A percentile compares a stretch with the other conserved stretches of the same genome.
Evolutionary conservation across 495 filamentous ascomycete genomes (phyloP).

Genomic region (Hypoxylon fragiforme): DNA sequence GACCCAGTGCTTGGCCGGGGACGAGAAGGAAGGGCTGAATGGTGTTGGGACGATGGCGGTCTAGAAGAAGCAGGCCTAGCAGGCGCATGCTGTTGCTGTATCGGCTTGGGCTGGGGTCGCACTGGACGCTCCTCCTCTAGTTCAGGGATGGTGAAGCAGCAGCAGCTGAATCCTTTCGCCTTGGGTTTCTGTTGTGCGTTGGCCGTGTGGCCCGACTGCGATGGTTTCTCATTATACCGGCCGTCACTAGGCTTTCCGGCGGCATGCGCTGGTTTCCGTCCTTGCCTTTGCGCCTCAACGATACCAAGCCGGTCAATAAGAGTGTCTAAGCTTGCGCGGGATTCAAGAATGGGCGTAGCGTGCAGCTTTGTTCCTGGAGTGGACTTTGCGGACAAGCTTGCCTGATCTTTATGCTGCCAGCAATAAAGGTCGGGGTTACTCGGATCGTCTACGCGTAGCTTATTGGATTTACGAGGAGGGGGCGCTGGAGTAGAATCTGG

Average conservation of each 20-base stretch:
- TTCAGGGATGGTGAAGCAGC: constrained; percentile 49
- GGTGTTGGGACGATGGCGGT: constrained; percentile 34
- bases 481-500: constrained; percentile 36
- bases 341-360: constrained; percentile 48
- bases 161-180: constrained; percentile 44
- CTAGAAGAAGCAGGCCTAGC: constrained; percentile 36
- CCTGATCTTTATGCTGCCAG: constrained; percentile 94
- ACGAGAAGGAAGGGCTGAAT: constrained; percentile 32
- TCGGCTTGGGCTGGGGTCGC: constrained; percentile 44
- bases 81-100: constrained; percentile 44
- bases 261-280: constrained; percentile 32
- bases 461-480: constrained; percentile 42
- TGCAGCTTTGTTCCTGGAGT: constrained; percentile 43
- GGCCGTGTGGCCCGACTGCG: constrained; percentile 5
- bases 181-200: constrained; percentile 34
- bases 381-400: constrained; percentile 49
- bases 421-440: constrained; percentile 65
- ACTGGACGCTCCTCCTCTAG: constrained; percentile 41
- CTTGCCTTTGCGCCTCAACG: constrained; percentile 51
- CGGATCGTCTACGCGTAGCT: constrained; percentile 54
- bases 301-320: constrained; percentile 78
- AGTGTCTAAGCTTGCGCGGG: constrained; percentile 79
- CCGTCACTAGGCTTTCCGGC: constrained; percentile 2
- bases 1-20: constrained; percentile 40
- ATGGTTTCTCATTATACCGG: constrained; percentile 23